Evolutionary conservation across 352 stramenopile genomes (phyloP).

Genomic region (Phytophthora aleatoria): DNA sequence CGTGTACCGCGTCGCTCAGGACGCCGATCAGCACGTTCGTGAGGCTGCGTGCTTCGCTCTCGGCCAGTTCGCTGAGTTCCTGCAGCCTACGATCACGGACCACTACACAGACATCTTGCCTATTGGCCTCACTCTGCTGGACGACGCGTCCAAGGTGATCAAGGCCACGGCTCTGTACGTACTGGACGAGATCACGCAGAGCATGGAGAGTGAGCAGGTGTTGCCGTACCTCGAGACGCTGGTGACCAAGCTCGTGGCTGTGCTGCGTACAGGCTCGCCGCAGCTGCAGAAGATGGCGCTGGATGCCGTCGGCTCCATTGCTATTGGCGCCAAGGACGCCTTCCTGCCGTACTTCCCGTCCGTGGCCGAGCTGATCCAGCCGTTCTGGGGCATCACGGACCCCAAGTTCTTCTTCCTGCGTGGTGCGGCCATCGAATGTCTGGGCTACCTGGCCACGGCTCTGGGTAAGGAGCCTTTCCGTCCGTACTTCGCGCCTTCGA

Average conservation of each 20-base stretch:
- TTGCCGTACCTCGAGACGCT: constrained; percentile 95
- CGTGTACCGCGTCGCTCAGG: constrained; percentile 91
- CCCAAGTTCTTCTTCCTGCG: constrained; percentile 94
- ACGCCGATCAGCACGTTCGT: constrained; percentile 93
- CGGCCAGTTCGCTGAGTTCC: constrained; percentile 98
- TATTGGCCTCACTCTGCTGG: constrained; percentile 94
- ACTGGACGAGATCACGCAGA: constrained; percentile 99
- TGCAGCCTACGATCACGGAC: constrained; percentile 96
- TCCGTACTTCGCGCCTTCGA: constrained; percentile 93
- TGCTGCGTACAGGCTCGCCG: constrained; percentile 92
- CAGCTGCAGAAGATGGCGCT: constrained; percentile 97
- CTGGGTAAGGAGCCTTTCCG: constrained; percentile 96
- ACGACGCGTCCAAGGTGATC: constrained; percentile 93
- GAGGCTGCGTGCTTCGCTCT: constrained; percentile 98
- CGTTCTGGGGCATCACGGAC: constrained; percentile 92
- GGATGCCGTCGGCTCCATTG: constrained; percentile 95
- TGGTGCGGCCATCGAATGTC: constrained; percentile 96
- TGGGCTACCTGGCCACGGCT: constrained; percentile 97
- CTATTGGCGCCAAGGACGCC: constrained; percentile 96
- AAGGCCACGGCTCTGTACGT: constrained; percentile 98
- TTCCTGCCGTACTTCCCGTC: constrained; percentile 96
- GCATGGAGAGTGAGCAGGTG: constrained; percentile 95
- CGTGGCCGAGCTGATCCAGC: constrained; percentile 87
- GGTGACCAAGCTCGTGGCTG: constrained; percentile 94
- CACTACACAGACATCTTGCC: constrained; percentile 96